These are phyloP conservation scores for Fusarium albidum DNA, from an alignment of 2,329 filamentous ascomycete genomes.

Conservation along the genomic window DNA sequence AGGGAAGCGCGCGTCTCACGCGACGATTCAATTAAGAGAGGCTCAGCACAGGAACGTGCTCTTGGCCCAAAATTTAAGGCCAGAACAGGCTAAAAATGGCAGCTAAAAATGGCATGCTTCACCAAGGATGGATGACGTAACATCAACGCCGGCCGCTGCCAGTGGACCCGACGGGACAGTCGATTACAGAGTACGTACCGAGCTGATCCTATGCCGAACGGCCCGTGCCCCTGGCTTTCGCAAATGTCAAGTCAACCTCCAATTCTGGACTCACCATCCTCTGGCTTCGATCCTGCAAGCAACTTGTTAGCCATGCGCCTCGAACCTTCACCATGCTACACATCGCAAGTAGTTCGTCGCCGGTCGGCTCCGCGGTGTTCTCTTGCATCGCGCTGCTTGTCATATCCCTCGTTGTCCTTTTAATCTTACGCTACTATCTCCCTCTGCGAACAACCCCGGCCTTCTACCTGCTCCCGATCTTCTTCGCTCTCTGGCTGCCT, in stretches of 20 bases:
- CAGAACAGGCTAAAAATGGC: background rate
- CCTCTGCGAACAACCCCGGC: conserved; percentile 89
- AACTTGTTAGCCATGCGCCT: conserved; percentile 40
- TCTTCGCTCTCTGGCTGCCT: conserved; percentile 93
- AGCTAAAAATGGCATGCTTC: too few species aligned
- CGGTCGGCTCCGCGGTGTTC: conserved; percentile 83
- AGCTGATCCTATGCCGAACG: conserved; percentile 18
- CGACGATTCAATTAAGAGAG: conserved; percentile 33
- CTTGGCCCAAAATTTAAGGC: conserved; percentile 31
- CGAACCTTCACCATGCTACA: conserved; percentile 57
- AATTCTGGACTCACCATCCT: conserved; percentile 14
- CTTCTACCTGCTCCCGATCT: conserved; percentile 90
- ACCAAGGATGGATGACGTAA: conserved; percentile 35
- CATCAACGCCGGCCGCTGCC: background rate
- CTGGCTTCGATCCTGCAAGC: conserved; percentile 35
- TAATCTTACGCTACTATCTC: conserved; percentile 89
- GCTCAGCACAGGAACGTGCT: background rate
- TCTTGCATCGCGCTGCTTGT: conserved; percentile 74
- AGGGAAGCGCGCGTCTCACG: conserved; percentile 17
- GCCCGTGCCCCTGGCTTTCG: conserved; percentile 37
- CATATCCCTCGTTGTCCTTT: conserved; percentile 79
- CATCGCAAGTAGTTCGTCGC: conserved; percentile 62
- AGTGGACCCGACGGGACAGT: too few species aligned
- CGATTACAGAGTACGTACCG: conserved; percentile 18
- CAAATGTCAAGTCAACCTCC: conserved; percentile 27